Evolutionary conservation across 257 asterid genomes (phyloP).

Genomic region (Linderniella brevidens): DNA sequence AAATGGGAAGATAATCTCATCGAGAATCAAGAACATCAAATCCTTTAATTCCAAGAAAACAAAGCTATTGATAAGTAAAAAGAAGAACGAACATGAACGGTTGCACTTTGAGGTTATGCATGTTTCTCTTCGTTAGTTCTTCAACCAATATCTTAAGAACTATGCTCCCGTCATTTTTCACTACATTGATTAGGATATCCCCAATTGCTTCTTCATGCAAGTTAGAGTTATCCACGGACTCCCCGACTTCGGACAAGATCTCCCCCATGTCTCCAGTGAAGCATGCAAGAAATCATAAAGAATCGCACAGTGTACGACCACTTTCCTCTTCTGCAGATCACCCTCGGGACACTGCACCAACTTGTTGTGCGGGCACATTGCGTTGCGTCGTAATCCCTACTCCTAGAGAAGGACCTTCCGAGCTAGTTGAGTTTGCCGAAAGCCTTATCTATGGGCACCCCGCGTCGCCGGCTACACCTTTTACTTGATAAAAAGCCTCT

Average conservation of each 20-base stretch:
- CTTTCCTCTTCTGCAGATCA: constrained; percentile 94
- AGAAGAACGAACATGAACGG: no score
- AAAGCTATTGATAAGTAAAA: no score
- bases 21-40: no score
- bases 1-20: no score
- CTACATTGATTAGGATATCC: no score
- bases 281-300: constrained; percentile 84
- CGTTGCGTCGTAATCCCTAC: constrained; percentile 88
- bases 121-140: no score
- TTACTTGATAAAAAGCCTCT: constrained; percentile 83
- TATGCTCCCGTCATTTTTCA: background rate
- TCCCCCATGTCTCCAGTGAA: constrained; percentile 97
- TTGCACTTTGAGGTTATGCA: no score
- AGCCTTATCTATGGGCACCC: constrained; percentile 77
- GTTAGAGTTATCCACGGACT: constrained; percentile 84
- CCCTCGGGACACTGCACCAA: constrained; percentile 96
- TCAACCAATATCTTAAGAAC: no score
- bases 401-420: constrained; percentile 80
- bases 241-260: constrained; percentile 89
- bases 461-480: constrained; percentile 86
- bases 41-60: no score
- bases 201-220: no score
- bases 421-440: constrained; percentile 78
- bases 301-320: constrained; percentile 79
- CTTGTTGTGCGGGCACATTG: constrained; percentile 86